These are phyloP conservation scores for Pythium phragmitis DNA, from an alignment of 352 stramenopile species.

Conservation along the genomic window DNA sequence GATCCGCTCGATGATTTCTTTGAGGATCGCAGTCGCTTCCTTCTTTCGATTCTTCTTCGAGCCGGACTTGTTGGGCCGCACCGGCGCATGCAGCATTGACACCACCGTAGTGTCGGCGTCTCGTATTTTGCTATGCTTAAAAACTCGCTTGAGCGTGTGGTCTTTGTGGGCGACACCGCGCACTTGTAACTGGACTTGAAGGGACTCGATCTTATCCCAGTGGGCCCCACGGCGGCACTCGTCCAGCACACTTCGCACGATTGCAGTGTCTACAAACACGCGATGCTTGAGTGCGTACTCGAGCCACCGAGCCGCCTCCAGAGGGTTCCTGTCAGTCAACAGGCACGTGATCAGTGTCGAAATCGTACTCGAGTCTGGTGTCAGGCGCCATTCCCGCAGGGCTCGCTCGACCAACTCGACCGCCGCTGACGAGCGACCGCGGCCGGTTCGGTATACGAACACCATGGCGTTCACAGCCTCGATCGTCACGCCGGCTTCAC, in stretches of 20 bases:
- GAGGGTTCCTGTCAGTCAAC: conserved; percentile 31
- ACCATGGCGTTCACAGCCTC: conserved; percentile 63
- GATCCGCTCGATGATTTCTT: background rate
- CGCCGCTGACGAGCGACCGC: conserved; percentile 36
- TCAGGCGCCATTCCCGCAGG: conserved; percentile 36
- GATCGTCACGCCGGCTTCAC: conserved; percentile 15
- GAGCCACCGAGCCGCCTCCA: conserved; percentile 21
- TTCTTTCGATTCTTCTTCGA: conserved; percentile 15
- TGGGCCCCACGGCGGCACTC: conserved; percentile 39
- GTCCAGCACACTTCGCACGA: conserved; percentile 44
- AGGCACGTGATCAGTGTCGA: conserved; percentile 46
- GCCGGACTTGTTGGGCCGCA: background rate
- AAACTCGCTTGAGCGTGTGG: conserved; percentile 6
- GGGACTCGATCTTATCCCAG: conserved; percentile 33
- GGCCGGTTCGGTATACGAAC: conserved; percentile 45
- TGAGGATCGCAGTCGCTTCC: background rate
- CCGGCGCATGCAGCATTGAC: background rate
- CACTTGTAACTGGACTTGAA: conserved; percentile 8
- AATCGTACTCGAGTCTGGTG: conserved; percentile 43
- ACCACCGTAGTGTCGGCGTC: background rate
- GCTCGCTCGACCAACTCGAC: conserved; percentile 30
- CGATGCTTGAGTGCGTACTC: conserved; percentile 22
- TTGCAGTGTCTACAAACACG: conserved; percentile 7
- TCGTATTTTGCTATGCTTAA: conserved; percentile 8
- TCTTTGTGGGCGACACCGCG: conserved; percentile 21